These are phyloP conservation scores for Garcileccinum viscosum DNA, from an alignment of 1,284 basidiomycete species.

Conservation along the genomic window DNA sequence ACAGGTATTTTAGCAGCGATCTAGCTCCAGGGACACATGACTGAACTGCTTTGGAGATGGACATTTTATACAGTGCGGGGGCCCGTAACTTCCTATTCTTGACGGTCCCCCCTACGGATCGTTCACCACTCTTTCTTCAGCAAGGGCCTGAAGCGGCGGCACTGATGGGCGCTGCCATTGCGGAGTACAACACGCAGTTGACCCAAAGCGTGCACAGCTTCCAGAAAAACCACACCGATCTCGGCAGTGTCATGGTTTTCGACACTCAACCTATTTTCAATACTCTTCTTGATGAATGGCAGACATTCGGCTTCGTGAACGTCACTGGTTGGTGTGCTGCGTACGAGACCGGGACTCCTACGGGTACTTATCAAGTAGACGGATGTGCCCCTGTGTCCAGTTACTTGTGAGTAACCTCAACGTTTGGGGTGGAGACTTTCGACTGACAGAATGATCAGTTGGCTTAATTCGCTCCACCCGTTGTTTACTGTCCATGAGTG, in stretches of 20 bases:
- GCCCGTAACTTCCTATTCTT: conserved; percentile 71
- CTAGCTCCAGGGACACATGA: conserved; percentile 59
- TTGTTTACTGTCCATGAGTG: conserved; percentile 62
- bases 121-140: conserved; percentile 56
- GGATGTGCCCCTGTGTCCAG: conserved; percentile 68
- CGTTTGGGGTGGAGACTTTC: not conserved
- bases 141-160: conserved; percentile 44
- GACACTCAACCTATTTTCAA: conserved; percentile 67
- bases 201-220: conserved; percentile 46
- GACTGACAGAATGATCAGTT: too few species aligned
- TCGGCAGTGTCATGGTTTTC: conserved; percentile 56
- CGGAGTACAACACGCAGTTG: conserved; percentile 60
- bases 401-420: conserved; percentile 58
- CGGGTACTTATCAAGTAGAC: conserved; percentile 54
- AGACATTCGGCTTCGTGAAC: conserved; percentile 62
- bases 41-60: conserved; percentile 46
- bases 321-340: conserved; percentile 63
- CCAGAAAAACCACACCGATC: conserved; percentile 46
- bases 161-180: conserved; percentile 48
- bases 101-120: conserved; percentile 69
- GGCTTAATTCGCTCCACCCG: too few species aligned
- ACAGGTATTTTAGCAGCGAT: not conserved
- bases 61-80: conserved; percentile 58
- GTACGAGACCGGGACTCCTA: conserved; percentile 63
- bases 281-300: conserved; percentile 57